Percentiles rank a stretch among this genome's conserved stretches.
Conservation (phyloP, 352 stramenopile genomes). For the Phytophthora fragariaefolia region DNA sequence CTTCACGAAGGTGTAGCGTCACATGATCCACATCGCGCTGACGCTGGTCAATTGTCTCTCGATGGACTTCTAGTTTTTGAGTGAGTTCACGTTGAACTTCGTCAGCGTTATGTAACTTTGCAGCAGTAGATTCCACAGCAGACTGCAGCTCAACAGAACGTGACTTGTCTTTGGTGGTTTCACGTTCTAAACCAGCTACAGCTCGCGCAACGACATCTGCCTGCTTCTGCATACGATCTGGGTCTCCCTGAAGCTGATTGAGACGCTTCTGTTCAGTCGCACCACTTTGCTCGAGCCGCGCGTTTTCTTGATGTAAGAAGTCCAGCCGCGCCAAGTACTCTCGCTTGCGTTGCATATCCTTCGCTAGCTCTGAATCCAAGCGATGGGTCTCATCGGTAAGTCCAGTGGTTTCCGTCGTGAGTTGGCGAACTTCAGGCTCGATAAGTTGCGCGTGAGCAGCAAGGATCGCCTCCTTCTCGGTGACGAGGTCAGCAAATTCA, state of each 20-base stretch:
- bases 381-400: slow-evolving; percentile 76
- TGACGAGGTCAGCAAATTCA: slow-evolving; percentile 75
- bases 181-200: slow-evolving; percentile 66
- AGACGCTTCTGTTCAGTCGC: slow-evolving; percentile 66
- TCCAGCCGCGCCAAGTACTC: slow-evolving; percentile 70
- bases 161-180: slow-evolving; percentile 62
- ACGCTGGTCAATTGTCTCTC: slow-evolving; percentile 91
- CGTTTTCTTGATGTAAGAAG: slow-evolving; percentile 70
- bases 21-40: slow-evolving; percentile 93
- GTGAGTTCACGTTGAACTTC: slow-evolving; percentile 79
- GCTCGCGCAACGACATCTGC: slow-evolving; percentile 87
- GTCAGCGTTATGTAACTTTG: slow-evolving; percentile 76
- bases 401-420: slow-evolving; percentile 69
- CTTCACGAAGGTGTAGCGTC: slow-evolving; percentile 84
- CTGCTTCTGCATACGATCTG: slow-evolving; percentile 87
- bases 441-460: slow-evolving; percentile 83
- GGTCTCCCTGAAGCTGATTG: slow-evolving; percentile 72
- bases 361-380: slow-evolving; percentile 72
- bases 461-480: slow-evolving; percentile 78
- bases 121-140: slow-evolving; percentile 45
- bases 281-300: slow-evolving; percentile 52
- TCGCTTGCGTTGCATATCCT: slow-evolving; percentile 68
- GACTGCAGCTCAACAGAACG: slow-evolving; percentile 47
- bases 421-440: slow-evolving; percentile 82
- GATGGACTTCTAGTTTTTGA: slow-evolving; percentile 91